These are phyloP conservation scores for Gossypium schwendimanii DNA, from an alignment of 441 rosid genomes.

Conservation along the genomic window DNA sequence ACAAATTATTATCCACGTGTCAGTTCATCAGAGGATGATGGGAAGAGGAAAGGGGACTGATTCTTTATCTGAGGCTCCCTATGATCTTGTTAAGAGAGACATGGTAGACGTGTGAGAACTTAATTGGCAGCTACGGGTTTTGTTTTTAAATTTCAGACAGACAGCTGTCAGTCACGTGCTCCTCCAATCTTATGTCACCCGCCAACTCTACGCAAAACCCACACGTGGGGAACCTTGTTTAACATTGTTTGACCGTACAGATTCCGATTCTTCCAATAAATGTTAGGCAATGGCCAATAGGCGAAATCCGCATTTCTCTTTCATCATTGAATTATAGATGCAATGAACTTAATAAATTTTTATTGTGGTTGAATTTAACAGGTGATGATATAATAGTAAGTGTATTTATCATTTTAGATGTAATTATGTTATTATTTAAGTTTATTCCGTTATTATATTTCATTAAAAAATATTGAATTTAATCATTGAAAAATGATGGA, in stretches of 20 bases:
- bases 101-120: neutral
- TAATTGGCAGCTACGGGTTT: neutral
- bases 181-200: no score
- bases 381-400: no score
- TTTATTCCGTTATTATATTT: no score
- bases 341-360: no score
- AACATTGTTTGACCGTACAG: neutral
- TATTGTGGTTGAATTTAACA: no score
- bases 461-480: no score
- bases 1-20: neutral
- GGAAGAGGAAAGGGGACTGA: neutral
- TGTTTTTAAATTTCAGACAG: neutral
- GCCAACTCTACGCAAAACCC: neutral
- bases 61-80: neutral
- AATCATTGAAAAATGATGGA: no score
- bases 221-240: neutral
- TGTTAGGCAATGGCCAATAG: no score
- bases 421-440: no score
- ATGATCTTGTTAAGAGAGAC: neutral
- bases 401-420: no score
- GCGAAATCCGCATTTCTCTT: neutral
- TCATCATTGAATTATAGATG: no score
- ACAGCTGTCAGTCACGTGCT: neutral
- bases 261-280: neutral
- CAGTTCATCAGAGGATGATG: neutral